Percentiles rank a stretch among this genome's conserved stretches.
Conservation (phyloP, 331 rosid genomes). For the Rhamnella rubrinervis region DNA sequence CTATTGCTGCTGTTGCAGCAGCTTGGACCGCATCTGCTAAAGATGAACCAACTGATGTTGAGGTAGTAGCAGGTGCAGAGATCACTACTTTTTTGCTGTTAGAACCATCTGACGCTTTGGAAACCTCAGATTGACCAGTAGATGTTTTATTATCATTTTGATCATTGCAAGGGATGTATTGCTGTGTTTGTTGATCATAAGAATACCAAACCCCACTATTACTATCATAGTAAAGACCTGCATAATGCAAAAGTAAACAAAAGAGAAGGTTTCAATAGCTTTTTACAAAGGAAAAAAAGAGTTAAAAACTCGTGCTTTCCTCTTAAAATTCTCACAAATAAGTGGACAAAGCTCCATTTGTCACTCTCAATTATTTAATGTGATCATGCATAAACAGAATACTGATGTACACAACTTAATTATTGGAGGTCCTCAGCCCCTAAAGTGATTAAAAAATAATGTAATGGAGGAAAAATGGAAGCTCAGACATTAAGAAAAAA, state of each 20-base stretch:
- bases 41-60: slow-evolving; percentile 65
- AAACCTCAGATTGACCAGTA: slow-evolving; percentile 54
- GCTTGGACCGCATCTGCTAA: slow-evolving; percentile 92
- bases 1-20: slow-evolving; percentile 90
- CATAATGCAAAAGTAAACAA: slow-evolving; percentile 20
- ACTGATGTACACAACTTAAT: not conserved
- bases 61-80: slow-evolving; percentile 85
- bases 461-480: too few species aligned
- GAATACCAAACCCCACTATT: slow-evolving; percentile 88
- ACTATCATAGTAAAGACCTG: slow-evolving; percentile 95
- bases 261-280: slow-evolving; percentile 11
- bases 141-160: slow-evolving; percentile 60
- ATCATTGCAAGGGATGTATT: slow-evolving; percentile 82
- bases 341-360: not conserved
- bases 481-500: too few species aligned
- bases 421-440: not conserved
- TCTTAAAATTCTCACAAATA: not conserved
- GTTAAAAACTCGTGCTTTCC: not conserved
- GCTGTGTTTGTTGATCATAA: slow-evolving; percentile 76
- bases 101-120: slow-evolving; percentile 64
- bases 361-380: not conserved
- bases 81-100: slow-evolving; percentile 70
- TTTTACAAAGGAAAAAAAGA: not conserved
- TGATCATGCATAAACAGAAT: not conserved
- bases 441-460: too few species aligned